Percentiles rank a stretch among this genome's conserved stretches.
phyloP scores from a whole-genome alignment of 495 filamentous ascomycete genomes.

The Penicillium chermesinum region DNA sequence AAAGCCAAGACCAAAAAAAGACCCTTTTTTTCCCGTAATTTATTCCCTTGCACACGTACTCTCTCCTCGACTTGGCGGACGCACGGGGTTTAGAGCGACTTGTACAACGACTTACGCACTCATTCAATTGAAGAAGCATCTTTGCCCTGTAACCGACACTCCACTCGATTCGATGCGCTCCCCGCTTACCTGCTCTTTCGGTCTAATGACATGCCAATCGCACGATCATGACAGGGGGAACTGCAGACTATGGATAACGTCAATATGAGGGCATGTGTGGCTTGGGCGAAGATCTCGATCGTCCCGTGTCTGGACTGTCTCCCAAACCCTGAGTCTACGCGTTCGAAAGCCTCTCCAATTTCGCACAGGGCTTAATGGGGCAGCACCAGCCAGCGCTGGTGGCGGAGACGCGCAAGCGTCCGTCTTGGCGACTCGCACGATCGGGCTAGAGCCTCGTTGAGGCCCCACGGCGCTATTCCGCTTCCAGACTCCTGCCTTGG shows the following conservation, averaged over 20 bases:
- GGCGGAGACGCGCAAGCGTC: slow-evolving; percentile 45
- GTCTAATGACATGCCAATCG: no score
- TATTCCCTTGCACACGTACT: slow-evolving; percentile 22
- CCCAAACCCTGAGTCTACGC: slow-evolving; percentile 6
- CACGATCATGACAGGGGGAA: no score
- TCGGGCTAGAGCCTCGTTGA: slow-evolving; percentile 31
- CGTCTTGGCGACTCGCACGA: slow-evolving; percentile 39
- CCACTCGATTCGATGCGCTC: no score
- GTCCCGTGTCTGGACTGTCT: slow-evolving; percentile 10
- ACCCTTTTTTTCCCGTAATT: slow-evolving; percentile 25
- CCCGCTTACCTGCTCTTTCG: not conserved
- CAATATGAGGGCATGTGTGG: slow-evolving; percentile 7
- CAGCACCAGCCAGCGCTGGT: slow-evolving; percentile 10
- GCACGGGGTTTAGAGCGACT: slow-evolving; percentile 5
- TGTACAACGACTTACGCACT: slow-evolving; percentile 8
- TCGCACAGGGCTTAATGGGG: slow-evolving; percentile 11
- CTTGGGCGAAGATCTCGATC: slow-evolving; percentile 13
- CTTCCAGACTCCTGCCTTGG: slow-evolving; percentile 7
- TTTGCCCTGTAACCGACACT: no score
- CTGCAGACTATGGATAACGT: not conserved
- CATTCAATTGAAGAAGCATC: no score
- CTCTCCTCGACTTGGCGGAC: slow-evolving; percentile 13
- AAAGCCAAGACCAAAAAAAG: slow-evolving; percentile 28
- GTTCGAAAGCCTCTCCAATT: no score
- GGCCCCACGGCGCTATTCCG: slow-evolving; percentile 21